Evolutionary conservation across 371 early-diverging fungal genomes (phyloP).

Genomic region (Apophysomyces ossiformis): DNA sequence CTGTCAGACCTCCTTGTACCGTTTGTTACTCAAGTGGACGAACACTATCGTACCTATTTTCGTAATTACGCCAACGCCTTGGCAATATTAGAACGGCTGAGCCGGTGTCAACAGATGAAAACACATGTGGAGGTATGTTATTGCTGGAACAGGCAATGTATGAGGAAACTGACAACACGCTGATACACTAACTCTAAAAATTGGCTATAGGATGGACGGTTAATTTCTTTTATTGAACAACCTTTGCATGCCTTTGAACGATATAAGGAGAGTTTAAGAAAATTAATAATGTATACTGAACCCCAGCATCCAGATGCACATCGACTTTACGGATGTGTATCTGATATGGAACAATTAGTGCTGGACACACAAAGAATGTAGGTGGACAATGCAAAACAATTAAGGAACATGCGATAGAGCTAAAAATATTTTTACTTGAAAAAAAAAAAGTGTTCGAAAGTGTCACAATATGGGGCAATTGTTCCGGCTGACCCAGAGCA

Average conservation of each 20-base stretch:
- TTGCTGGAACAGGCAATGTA: too few relatives aligned
- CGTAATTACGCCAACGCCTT: slow-evolving; percentile 23
- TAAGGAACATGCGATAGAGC: neutral
- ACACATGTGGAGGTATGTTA: slow-evolving; percentile 23
- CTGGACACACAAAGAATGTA: slow-evolving; percentile 22
- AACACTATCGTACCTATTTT: slow-evolving; percentile 21
- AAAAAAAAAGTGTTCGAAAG: slow-evolving; percentile 12
- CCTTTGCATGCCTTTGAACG: slow-evolving; percentile 25
- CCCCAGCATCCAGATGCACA: slow-evolving; percentile 32
- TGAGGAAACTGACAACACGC: neutral
- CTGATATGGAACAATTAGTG: slow-evolving; percentile 18
- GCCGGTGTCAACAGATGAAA: slow-evolving; percentile 18
- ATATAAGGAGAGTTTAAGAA: slow-evolving; percentile 22
- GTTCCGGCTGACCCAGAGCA: slow-evolving; percentile 18
- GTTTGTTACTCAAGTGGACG: neutral
- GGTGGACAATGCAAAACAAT: neutral
- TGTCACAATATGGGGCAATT: slow-evolving; percentile 25
- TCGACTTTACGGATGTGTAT: slow-evolving; percentile 19
- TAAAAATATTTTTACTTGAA: neutral
- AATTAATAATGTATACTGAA: slow-evolving; percentile 23
- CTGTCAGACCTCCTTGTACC: slow-evolving; percentile 26
- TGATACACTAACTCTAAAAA: neutral
- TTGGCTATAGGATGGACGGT: slow-evolving; percentile 18
- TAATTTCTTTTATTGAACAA: slow-evolving; percentile 20
- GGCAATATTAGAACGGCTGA: slow-evolving; percentile 21